Base-by-base conservation (phyloP, 495 filamentous ascomycete species). In the Daldinia childiae region DNA sequence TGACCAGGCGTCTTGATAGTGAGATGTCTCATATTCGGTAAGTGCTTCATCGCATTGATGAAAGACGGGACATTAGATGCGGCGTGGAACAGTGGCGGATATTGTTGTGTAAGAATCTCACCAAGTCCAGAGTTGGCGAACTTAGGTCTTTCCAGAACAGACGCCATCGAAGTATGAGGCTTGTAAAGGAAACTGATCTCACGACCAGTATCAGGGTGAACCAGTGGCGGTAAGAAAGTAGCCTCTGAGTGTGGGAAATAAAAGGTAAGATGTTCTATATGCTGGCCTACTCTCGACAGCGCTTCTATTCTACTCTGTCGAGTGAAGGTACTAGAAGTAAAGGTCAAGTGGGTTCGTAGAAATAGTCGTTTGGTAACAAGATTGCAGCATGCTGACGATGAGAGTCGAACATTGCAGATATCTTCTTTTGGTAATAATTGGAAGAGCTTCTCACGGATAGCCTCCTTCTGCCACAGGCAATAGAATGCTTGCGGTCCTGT, bases 1-100 rank as follows among this genome's bases (percentile, higher is more conserved):
- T 93, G 90, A 24, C 87, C 90, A n/a, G 89, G 90, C 58, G 90
- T 93, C 55, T 85, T 87, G 73, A 95, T 84, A 58, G 85, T 87
- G 58, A 94, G 82, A 75, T 92, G 91, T 41, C 85, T 82, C 69
- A 95, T 83, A 72, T 87, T 87, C 32, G 86, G 80, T 64, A 94
- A 78, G 41, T 86, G 77, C 17, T 84, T 83, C 69, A 94, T 85
- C 50, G 90, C 90, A 58, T 85, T 83, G 29, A 93, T 88, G 81
- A 94, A 94, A 36, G 91, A 89, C 5, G 90, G 85, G 12, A 94
- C 88, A 72, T 95, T 93, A 54, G 90, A 92, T n/a, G 92, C 91
- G 4, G 92, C 90, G 72, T 94, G 92, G 81, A 94, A 95, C 6
- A 94, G 79, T 6, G 92, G 90, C 38, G 91, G 90, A 72, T 93